Evolutionary conservation across 345 rosid genomes (phyloP).

Genomic region (Eucalyptus leucophloia): DNA sequence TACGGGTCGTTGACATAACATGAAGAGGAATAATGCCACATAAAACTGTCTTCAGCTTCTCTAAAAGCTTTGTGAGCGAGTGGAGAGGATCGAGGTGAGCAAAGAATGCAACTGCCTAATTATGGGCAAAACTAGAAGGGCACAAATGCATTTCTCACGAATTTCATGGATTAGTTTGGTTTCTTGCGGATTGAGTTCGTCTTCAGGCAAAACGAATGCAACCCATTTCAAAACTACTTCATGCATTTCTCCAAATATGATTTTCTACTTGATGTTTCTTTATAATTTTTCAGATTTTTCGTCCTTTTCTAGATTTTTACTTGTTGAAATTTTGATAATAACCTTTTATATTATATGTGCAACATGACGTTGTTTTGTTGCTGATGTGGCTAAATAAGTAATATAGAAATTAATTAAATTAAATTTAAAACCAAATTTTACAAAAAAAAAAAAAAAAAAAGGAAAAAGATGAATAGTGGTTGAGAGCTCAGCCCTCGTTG

Average conservation of each 20-base stretch:
- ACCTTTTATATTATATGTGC: neutral
- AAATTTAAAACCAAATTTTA: no score
- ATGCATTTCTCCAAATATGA: neutral
- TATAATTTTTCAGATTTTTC: neutral
- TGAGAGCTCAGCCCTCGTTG: accelerated
- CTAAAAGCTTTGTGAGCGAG: neutral
- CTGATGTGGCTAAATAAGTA: no score
- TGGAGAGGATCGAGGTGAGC: neutral
- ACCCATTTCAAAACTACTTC: neutral
- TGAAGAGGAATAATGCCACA: neutral
- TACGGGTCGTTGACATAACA: neutral
- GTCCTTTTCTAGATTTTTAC: neutral
- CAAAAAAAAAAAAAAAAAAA: no score
- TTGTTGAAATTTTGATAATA: neutral
- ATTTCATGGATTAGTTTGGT: neutral
- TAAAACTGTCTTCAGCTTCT: neutral
- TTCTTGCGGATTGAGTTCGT: neutral
- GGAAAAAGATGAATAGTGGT: no score
- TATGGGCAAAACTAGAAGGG: neutral
- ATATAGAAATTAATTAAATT: no score
- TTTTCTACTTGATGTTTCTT: neutral
- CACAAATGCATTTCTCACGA: neutral
- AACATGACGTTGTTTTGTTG: no score
- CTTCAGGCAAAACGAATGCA: neutral
- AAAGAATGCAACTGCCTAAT: neutral